Conservation (phyloP, 306 rosid species). For the Prunus fruticosa region DNA sequence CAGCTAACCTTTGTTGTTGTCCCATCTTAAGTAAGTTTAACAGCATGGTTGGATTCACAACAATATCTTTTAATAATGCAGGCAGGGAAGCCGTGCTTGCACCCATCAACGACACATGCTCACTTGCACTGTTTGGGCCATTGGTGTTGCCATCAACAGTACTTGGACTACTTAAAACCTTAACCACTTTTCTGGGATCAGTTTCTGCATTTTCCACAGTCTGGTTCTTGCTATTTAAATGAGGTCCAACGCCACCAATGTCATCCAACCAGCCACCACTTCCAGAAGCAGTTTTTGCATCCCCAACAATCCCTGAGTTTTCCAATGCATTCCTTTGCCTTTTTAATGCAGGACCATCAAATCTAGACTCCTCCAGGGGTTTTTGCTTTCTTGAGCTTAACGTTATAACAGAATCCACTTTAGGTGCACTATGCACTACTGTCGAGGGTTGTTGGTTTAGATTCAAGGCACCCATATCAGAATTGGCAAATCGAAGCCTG, state of each 20-base stretch:
- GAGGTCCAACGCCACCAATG: constrained; percentile 34
- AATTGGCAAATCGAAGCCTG: constrained; percentile 70
- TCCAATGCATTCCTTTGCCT: constrained; percentile 56
- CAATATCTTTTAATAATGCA: constrained; percentile 55
- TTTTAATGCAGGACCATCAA: constrained; percentile 56
- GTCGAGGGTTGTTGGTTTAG: constrained; percentile 44
- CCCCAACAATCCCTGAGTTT: constrained; percentile 35
- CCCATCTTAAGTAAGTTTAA: constrained; percentile 51
- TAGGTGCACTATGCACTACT: constrained; percentile 43
- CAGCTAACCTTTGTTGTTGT: constrained; percentile 51
- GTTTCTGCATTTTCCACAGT: constrained; percentile 37
- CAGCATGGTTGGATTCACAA: constrained; percentile 79
- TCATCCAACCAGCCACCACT: constrained; percentile 84
- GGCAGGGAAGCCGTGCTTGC: constrained; percentile 50
- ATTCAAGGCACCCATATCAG: constrained; percentile 52
- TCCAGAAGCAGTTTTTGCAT: constrained; percentile 38
- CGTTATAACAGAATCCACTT: constrained; percentile 45
- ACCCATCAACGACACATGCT: constrained; percentile 30
- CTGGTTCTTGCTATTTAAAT: constrained; percentile 44
- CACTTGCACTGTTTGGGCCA: constrained; percentile 45
- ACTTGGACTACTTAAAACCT: constrained; percentile 29
- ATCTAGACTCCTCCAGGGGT: constrained; percentile 47
- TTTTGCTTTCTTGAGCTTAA: constrained; percentile 67
- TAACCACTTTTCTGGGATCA: constrained; percentile 38
- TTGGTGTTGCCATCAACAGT: constrained; percentile 25